Evolutionary conservation across 2,329 filamentous ascomycete species (phyloP).

Genomic region (Venturia oleaginea): DNA sequence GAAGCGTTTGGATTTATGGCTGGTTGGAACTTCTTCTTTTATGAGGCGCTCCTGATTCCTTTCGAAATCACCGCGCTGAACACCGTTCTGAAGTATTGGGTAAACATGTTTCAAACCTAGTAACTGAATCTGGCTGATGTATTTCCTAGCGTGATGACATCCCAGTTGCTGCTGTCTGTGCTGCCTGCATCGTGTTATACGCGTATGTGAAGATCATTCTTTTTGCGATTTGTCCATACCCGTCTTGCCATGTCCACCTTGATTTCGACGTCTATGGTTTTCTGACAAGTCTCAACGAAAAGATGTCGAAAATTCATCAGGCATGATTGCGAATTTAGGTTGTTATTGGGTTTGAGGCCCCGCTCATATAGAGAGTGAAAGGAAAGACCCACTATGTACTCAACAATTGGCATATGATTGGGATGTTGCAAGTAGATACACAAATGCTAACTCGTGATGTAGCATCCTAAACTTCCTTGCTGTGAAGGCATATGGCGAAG

Average conservation of each 20-base stretch:
- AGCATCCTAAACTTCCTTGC: conserved; percentile 33
- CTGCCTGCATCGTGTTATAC: conserved; percentile 18
- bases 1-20: conserved; percentile 39
- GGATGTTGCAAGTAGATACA: background rate
- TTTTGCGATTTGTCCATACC: background rate
- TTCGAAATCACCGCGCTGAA: conserved; percentile 45
- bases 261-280: background rate
- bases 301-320: no score
- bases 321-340: background rate
- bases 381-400: background rate
- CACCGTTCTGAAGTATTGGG: conserved; percentile 43
- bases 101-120: background rate
- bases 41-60: conserved; percentile 41
- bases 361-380: no score
- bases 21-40: conserved; percentile 44
- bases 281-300: background rate
- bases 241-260: background rate
- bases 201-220: conserved; percentile 7
- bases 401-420: background rate
- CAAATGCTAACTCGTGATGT: background rate
- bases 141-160: conserved; percentile 29
- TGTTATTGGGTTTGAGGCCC: background rate
- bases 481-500: conserved; percentile 35
- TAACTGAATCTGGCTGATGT: background rate
- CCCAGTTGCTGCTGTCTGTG: conserved; percentile 31